phyloP scores from a whole-genome alignment of 2,329 filamentous ascomycete genomes.

The Alternaria gansuensis region DNA sequence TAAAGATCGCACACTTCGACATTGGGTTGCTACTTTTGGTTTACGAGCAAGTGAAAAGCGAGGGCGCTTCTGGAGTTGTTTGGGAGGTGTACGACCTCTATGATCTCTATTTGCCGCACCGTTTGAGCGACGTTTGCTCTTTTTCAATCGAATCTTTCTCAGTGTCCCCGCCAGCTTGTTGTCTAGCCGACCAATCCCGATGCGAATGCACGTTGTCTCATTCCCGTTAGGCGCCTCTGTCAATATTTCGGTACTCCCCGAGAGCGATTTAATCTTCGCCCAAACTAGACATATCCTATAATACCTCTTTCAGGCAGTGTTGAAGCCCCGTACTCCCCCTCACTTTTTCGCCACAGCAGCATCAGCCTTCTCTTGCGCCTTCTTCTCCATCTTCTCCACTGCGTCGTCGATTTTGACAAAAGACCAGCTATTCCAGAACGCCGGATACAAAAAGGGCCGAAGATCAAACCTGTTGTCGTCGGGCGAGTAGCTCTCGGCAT shows the following conservation, averaged over 20 bases:
- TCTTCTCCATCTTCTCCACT: constrained; percentile 43
- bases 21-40: not conserved
- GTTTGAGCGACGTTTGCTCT: not conserved
- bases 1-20: not conserved
- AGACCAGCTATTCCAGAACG: constrained; percentile 46
- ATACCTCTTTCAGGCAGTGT: too few species aligned
- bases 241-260: not conserved
- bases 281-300: not conserved
- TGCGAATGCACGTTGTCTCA: not conserved
- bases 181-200: not conserved
- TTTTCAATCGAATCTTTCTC: not conserved
- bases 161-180: not conserved
- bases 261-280: not conserved
- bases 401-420: constrained; percentile 51
- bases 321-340: not conserved
- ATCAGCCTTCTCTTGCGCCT: constrained; percentile 15
- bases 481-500: constrained; percentile 60
- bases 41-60: not conserved
- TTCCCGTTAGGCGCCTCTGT: not conserved
- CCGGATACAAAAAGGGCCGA: constrained; percentile 55
- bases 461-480: constrained; percentile 68
- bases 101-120: not conserved
- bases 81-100: not conserved
- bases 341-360: not conserved
- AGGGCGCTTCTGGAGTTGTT: not conserved